Evolutionary conservation across 1,139 yeast genomes (phyloP), one percentile per base, ranked within the genome.

Genomic region (Suzukiozyma palmioleophila): DNA sequence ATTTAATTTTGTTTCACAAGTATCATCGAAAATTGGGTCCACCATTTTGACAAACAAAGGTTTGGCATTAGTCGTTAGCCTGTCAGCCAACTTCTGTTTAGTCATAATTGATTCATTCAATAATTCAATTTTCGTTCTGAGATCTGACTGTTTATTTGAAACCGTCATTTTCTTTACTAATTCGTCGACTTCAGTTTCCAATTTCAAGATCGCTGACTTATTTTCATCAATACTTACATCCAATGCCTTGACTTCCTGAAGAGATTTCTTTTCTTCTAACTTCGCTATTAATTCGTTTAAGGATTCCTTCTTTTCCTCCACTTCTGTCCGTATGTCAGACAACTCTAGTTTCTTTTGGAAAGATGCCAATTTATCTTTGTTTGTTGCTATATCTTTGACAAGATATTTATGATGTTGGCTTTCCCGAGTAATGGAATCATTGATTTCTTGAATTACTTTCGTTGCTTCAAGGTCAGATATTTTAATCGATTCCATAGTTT

Each of bases 71-170:
- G 26, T 39, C 35, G n/a, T 21, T 37, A 27, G 6, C 15, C 32
- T 14, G 10, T 39, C 38, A 5, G 39, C 27, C 5, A 39, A 18
- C 12, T 39, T 26, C 29, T 52, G 53, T 39, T 62, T 62, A 27
- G 56, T 49, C 5, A 45, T 44, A 8, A 57, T 50, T 36, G 70
- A 67, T 33, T 70, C 75, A 14, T 54, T 54, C 12, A 81, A 51
- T 30, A 78, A 54, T 0, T 70, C 63, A 2, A 77, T 51, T 47
- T 73, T 77, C 0, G 85, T 80, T 43, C 75, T 63, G 2, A 73
- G 51, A 39, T 81, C 92, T 1, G 85, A 69, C 51, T 79, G 84
- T 45, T 73, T 73, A 47, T 77, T 81, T 12, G 76, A 71, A 13
- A 64, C 57, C 5, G 75, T 59, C 7, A 85, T 65, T 32, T 75